These are phyloP conservation scores for Saksenaea oblongispora DNA, from an alignment of 371 early-diverging fungal genomes.

Conservation along the genomic window DNA sequence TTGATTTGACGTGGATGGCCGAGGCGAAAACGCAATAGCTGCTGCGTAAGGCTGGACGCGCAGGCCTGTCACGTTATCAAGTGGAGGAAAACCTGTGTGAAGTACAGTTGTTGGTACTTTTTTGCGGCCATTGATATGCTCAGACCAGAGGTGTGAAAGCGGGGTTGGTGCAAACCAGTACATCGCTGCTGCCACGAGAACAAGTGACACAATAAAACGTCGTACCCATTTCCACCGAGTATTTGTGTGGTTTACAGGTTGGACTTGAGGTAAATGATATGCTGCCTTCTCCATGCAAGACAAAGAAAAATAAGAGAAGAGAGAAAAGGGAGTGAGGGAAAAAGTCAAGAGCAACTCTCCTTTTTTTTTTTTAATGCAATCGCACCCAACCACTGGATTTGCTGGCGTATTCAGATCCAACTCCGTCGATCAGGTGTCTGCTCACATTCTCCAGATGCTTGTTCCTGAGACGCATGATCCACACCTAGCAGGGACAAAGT, in stretches of 20 bases:
- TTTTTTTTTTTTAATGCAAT: neutral
- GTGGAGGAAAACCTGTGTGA: slow-evolving; percentile 40
- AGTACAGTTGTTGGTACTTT: slow-evolving; percentile 24
- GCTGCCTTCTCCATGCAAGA: neutral
- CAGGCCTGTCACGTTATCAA: slow-evolving; percentile 25
- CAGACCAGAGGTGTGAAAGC: slow-evolving; percentile 15
- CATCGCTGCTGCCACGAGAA: slow-evolving; percentile 11
- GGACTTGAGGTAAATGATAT: neutral
- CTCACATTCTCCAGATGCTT: no score
- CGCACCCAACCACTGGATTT: neutral
- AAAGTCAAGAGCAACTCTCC: neutral
- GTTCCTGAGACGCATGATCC: no score
- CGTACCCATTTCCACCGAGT: slow-evolving; percentile 32
- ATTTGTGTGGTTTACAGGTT: neutral
- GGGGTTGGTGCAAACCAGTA: slow-evolving; percentile 14
- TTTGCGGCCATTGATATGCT: neutral
- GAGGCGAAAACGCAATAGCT: slow-evolving; percentile 39
- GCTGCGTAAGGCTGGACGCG: slow-evolving; percentile 21
- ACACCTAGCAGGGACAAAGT: no score
- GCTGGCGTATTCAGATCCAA: neutral
- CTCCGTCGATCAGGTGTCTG: no score
- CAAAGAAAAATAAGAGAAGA: neutral
- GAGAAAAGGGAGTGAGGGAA: neutral
- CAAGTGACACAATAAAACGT: slow-evolving; percentile 26
- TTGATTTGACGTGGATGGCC: slow-evolving; percentile 4